phyloP scores from a whole-genome alignment of 345 rosid genomes.

The Brassica nigra region DNA sequence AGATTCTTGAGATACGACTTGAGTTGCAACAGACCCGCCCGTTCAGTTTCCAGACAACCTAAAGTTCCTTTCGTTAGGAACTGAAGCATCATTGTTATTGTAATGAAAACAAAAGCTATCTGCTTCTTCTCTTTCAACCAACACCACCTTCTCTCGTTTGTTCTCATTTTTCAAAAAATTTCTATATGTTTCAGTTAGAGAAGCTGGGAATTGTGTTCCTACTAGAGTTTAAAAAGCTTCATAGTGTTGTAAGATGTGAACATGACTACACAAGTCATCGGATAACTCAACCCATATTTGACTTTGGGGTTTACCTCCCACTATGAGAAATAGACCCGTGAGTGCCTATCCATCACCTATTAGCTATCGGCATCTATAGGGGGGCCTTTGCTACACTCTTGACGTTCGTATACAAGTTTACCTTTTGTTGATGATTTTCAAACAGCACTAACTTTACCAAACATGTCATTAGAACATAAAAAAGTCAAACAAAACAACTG shows the following conservation, averaged over 20 bases:
- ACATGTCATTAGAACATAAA: slow-evolving; percentile 5
- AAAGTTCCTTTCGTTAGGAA: neutral
- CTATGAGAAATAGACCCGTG: slow-evolving; percentile 11
- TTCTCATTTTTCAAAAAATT: neutral
- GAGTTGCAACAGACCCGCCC: slow-evolving; percentile 19
- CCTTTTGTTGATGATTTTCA: neutral
- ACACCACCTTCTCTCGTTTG: neutral
- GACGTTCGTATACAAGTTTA: neutral
- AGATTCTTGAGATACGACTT: slow-evolving; percentile 19
- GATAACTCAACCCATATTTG: slow-evolving; percentile 14
- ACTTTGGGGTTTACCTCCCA: slow-evolving; percentile 3
- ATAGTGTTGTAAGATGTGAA: too few species aligned
- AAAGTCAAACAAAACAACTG: slow-evolving; percentile 13
- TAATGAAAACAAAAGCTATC: slow-evolving; percentile 8
- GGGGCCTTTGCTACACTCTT: neutral
- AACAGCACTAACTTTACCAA: neutral
- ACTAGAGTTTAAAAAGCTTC: slow-evolving; percentile 2
- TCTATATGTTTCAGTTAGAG: neutral
- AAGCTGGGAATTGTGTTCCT: neutral
- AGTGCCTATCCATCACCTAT: slow-evolving; percentile 2
- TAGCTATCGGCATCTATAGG: neutral
- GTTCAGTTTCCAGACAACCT: slow-evolving; percentile 25
- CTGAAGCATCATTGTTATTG: slow-evolving; percentile 23
- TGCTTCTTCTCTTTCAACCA: neutral
- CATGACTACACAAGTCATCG: slow-evolving; percentile 1